Percentiles rank a stretch among this genome's conserved stretches.
Conservation (phyloP, 495 filamentous ascomycete genomes). For the Talaromyces nanjingensis region DNA sequence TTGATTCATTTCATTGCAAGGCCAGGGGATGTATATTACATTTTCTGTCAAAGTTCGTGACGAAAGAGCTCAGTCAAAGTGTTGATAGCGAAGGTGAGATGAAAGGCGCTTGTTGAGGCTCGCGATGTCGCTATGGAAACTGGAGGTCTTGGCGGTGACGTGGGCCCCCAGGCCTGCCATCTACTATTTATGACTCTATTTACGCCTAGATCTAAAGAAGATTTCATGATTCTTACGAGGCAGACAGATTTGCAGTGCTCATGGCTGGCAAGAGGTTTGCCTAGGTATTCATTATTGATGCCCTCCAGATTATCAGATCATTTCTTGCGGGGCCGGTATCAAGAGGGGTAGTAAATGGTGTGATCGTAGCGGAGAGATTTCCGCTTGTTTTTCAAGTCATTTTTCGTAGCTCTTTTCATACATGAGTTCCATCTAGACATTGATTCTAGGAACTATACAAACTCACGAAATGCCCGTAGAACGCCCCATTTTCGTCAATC, state of each 20-base stretch:
- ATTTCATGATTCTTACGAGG: background rate
- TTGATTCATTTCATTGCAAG: background rate
- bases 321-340: background rate
- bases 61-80: background rate
- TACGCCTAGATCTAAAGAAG: background rate
- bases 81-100: background rate
- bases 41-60: background rate
- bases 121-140: conserved; percentile 7
- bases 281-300: background rate
- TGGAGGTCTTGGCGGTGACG: background rate
- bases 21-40: background rate
- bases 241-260: too few species aligned
- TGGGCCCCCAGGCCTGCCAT: background rate
- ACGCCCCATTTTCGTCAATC: background rate
- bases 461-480: background rate
- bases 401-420: background rate
- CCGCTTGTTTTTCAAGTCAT: background rate
- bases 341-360: background rate
- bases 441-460: background rate
- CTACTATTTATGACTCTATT: background rate
- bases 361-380: background rate
- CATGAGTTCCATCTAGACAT: background rate
- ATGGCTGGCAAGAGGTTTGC: too few species aligned
- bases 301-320: background rate
- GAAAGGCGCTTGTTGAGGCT: background rate